phyloP scores from a whole-genome alignment of 202 grass and related monocot genomes.

The Eragrostis tef region DNA sequence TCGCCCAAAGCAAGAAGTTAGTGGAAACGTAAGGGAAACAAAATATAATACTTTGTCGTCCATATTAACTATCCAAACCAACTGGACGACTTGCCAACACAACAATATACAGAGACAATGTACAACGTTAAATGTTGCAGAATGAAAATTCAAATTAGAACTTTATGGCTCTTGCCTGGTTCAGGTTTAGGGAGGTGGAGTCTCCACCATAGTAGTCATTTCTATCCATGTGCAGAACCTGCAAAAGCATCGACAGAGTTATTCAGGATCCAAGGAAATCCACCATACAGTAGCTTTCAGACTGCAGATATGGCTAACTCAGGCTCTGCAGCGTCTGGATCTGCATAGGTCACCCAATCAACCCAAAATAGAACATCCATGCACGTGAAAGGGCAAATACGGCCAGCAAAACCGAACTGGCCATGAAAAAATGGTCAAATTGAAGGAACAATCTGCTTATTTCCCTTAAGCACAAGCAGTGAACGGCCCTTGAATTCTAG shows the following conservation, averaged over 20 bases:
- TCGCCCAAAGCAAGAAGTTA: not conserved
- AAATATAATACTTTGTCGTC: not conserved
- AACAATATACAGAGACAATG: not conserved
- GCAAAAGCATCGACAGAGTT: conserved; percentile 14
- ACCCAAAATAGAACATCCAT: not conserved
- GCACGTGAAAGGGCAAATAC: not conserved
- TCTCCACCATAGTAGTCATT: conserved; percentile 73
- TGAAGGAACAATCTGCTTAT: not conserved
- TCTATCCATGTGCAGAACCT: conserved; percentile 78
- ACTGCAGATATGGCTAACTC: not conserved
- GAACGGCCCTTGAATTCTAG: not conserved
- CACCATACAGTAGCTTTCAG: not conserved
- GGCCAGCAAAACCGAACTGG: not conserved
- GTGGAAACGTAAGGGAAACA: not conserved
- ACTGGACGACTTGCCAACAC: not conserved
- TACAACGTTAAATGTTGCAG: not conserved
- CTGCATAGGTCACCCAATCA: not conserved
- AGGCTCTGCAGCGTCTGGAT: not conserved
- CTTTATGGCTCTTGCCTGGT: conserved; percentile 53
- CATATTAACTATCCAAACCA: conserved; percentile 20
- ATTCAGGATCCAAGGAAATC: conserved; percentile 26
- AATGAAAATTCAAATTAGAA: not conserved
- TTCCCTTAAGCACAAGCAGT: not conserved
- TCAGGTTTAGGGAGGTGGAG: conserved; percentile 68
- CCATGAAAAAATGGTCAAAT: not conserved